Percentiles rank a stretch among this genome's conserved stretches.
phyloP scores from a whole-genome alignment of 305 asterid genomes.

The Galium porrigens region DNA sequence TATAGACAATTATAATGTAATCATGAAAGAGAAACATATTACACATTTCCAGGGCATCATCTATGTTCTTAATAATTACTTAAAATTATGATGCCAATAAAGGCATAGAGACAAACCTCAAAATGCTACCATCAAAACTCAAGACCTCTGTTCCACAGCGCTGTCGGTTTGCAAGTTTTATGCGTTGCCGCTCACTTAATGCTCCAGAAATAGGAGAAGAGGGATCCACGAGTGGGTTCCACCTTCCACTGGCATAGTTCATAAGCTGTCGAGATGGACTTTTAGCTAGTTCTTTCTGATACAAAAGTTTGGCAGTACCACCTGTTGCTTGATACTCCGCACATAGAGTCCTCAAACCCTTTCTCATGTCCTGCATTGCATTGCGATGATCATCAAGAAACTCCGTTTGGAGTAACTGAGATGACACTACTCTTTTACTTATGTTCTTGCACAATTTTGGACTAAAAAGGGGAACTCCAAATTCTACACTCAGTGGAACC shows the following conservation, averaged over 20 bases:
- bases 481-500: constrained; percentile 80
- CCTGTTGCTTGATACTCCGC: constrained; percentile 89
- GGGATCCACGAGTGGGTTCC: constrained; percentile 87
- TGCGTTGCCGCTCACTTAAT: constrained; percentile 66
- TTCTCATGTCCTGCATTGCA: constrained; percentile 80
- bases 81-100: neutral
- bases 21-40: neutral
- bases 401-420: constrained; percentile 79
- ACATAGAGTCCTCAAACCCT: constrained; percentile 60
- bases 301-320: constrained; percentile 71
- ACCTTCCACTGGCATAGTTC: constrained; percentile 93
- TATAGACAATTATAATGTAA: neutral
- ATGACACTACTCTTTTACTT: constrained; percentile 69
- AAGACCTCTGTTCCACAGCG: constrained; percentile 72
- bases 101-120: constrained; percentile 44
- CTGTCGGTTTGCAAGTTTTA: constrained; percentile 82
- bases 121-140: constrained; percentile 85
- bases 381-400: constrained; percentile 60
- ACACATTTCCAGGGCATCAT: neutral
- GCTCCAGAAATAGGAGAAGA: constrained; percentile 96
- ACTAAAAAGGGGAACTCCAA: constrained; percentile 90
- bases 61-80: neutral
- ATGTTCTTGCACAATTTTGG: constrained; percentile 73
- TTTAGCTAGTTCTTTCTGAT: constrained; percentile 76
- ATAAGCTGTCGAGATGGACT: constrained; percentile 43